These are phyloP conservation scores for Carex littledalei DNA, from an alignment of 176 grass and related monocot species.

Conservation along the genomic window DNA sequence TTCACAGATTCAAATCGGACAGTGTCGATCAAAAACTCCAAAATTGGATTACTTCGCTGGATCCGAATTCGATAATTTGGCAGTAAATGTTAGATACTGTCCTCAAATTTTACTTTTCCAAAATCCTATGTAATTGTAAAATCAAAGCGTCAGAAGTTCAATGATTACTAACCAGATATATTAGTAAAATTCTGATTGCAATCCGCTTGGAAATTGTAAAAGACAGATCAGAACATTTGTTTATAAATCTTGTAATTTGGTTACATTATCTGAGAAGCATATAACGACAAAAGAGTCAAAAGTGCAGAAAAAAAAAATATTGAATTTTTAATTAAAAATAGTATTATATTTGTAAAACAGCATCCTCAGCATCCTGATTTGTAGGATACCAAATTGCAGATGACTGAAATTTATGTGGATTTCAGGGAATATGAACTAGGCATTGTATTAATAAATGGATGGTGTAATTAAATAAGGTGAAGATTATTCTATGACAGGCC, in stretches of 20 bases:
- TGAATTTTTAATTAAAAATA: neutral
- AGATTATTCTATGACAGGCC: slow-evolving; percentile 48
- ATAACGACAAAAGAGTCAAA: neutral
- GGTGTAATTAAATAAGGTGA: slow-evolving; percentile 24
- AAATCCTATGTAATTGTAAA: neutral
- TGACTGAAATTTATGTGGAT: neutral
- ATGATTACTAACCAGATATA: neutral
- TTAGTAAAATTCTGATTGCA: neutral
- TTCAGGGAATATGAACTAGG: neutral
- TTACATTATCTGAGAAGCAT: slow-evolving; percentile 1
- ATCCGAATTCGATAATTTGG: too few relatives aligned
- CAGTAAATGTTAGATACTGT: neutral
- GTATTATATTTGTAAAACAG: neutral
- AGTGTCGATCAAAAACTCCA: too few relatives aligned
- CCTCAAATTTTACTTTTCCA: neutral
- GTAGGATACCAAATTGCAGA: neutral
- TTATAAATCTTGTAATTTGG: neutral
- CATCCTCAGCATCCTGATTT: neutral
- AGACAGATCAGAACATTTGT: neutral
- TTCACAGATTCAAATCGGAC: too few relatives aligned
- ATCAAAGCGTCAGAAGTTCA: neutral
- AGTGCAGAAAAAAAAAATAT: neutral
- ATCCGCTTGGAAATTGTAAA: neutral
- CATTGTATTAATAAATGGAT: neutral
- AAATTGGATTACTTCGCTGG: too few relatives aligned